Conservation (phyloP, 108 stramenopile species). For the Aureococcus anophagefferens region DNA sequence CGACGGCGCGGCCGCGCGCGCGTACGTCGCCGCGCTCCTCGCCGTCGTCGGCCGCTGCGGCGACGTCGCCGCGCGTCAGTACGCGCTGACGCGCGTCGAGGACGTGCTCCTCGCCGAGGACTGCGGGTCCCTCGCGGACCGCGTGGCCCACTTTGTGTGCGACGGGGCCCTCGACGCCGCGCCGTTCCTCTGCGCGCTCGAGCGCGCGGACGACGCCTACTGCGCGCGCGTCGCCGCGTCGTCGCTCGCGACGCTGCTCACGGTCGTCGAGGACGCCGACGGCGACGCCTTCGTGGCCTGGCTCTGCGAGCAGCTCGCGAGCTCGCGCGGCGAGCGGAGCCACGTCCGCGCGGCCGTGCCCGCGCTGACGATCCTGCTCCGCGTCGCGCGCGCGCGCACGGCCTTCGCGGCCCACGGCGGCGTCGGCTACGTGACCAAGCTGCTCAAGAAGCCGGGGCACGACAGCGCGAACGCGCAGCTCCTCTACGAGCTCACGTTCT, state of each 20-base stretch:
- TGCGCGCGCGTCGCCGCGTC: neutral
- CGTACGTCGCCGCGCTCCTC: neutral
- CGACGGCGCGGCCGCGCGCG: neutral
- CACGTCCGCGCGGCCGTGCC: neutral
- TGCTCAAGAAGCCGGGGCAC: neutral
- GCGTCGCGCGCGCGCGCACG: neutral
- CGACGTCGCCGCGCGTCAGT: neutral
- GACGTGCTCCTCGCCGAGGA: neutral
- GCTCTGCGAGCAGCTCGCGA: neutral
- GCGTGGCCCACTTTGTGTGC: neutral
- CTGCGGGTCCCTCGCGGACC: neutral
- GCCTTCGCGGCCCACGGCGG: slow-evolving; percentile 3
- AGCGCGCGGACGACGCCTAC: neutral
- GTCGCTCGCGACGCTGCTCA: neutral
- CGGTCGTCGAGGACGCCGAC: neutral
- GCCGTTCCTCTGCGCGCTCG: too few species aligned
- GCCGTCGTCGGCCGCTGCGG: neutral
- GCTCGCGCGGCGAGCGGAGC: neutral
- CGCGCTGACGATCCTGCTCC: neutral
- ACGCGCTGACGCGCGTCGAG: neutral
- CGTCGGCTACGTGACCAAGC: neutral
- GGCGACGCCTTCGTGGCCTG: neutral
- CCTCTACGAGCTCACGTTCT: slow-evolving; percentile 78
- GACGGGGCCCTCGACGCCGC: neutral
- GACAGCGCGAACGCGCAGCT: slow-evolving; percentile 58